phyloP scores from a whole-genome alignment of 2,329 filamentous ascomycete species.

The Sporothrix luriei region DNA sequence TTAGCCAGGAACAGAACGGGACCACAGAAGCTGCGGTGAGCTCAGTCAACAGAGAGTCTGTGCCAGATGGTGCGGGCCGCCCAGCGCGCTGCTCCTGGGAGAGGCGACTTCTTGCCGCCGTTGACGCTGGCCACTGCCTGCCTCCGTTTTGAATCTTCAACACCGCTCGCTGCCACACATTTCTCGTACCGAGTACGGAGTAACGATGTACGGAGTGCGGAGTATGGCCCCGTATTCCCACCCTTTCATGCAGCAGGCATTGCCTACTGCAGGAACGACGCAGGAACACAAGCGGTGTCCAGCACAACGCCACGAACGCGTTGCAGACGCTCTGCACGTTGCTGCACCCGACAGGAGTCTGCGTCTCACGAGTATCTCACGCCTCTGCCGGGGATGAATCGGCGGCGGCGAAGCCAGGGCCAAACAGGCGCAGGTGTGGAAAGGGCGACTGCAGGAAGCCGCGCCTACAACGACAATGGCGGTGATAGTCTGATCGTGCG shows the following conservation, averaged over 20 bases:
- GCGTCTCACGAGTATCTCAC: conserved; percentile 20
- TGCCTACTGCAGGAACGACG: conserved; percentile 20
- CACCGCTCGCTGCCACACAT: not conserved
- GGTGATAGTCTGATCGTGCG: not conserved
- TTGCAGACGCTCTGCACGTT: conserved; percentile 8
- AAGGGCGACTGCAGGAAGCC: conserved; percentile 8
- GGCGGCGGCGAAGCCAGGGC: not conserved
- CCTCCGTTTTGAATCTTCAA: conserved; percentile 6
- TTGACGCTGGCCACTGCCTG: not conserved
- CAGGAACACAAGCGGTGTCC: conserved; percentile 25
- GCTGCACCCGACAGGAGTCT: conserved; percentile 26
- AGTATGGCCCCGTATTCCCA: conserved; percentile 12
- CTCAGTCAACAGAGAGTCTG: conserved; percentile 7
- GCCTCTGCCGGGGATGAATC: not conserved
- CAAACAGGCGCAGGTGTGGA: conserved; percentile 8
- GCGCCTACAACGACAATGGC: not conserved
- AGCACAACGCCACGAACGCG: not conserved
- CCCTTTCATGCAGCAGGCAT: conserved; percentile 19
- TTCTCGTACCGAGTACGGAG: not conserved
- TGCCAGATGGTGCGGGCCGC: not conserved
- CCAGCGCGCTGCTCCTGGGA: not conserved
- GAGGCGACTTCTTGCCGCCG: not conserved
- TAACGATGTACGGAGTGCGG: conserved; percentile 21
- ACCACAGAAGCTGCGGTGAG: not conserved
- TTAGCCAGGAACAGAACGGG: conserved; percentile 26